Conservation (phyloP, 2,329 filamentous ascomycete genomes). For the Colletotrichum tropicicola region DNA sequence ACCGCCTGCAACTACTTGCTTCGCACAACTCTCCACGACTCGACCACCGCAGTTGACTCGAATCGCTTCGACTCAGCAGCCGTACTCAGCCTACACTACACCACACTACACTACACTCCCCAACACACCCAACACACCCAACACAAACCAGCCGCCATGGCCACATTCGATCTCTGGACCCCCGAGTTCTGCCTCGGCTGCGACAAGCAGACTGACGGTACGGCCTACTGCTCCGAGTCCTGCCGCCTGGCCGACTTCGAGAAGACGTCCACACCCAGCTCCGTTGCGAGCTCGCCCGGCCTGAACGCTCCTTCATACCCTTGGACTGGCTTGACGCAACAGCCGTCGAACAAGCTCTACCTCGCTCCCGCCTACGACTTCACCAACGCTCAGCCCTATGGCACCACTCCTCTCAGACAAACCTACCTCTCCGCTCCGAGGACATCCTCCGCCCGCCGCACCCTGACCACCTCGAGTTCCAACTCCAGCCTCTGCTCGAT, state of each 20-base stretch:
- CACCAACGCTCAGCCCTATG: constrained; percentile 67
- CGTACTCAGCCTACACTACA: neutral
- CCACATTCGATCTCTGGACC: constrained; percentile 70
- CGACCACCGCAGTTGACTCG: constrained; percentile 1
- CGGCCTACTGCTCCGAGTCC: constrained; percentile 90
- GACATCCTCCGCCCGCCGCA: constrained; percentile 35
- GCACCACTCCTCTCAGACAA: constrained; percentile 55
- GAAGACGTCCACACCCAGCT: constrained; percentile 67
- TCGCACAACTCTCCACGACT: neutral
- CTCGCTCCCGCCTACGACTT: constrained; percentile 83
- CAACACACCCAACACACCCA: neutral
- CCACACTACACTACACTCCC: neutral
- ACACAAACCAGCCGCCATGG: constrained; percentile 9
- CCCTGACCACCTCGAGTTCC: constrained; percentile 77
- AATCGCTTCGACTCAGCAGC: neutral
- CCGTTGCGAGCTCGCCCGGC: constrained; percentile 66
- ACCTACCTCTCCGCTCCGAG: constrained; percentile 48
- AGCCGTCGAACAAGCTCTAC: constrained; percentile 62
- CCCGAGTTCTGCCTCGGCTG: constrained; percentile 94
- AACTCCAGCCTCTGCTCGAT: constrained; percentile 86
- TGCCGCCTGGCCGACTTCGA: constrained; percentile 91
- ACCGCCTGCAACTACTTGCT: neutral
- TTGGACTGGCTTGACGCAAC: constrained; percentile 50
- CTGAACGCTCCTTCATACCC: constrained; percentile 60
- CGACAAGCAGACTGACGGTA: constrained; percentile 85